Evolutionary conservation across 305 asterid genomes (phyloP), one percentile per base, ranked within the genome.

Genomic region (Nicotiana rustica): DNA sequence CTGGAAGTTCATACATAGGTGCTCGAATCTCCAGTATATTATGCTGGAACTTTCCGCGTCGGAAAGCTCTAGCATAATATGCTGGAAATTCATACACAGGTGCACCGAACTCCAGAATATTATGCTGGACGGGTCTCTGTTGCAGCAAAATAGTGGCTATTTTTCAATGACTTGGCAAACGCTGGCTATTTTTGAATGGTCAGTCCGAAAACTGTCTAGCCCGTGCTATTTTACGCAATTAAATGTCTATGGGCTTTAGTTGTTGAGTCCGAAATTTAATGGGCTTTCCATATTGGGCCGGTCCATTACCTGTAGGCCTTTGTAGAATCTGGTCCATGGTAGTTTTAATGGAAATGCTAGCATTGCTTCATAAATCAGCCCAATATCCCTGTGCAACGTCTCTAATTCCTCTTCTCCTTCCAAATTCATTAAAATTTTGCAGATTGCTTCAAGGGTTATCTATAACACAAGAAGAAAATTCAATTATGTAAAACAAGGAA

Each of bases 251-350:
- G 79, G 79, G 78, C 61, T 52, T 70, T 71, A 35, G 4, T 0
- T 8, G 29, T 36, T 35, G 2, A 35, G 0, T 2, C 4, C 62
- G 9, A n/a, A 68, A 1, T 36, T 67, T 17, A 68, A 49, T 14
- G 79, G 79, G 79, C 79, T 75, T 44, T 33, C 10, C 1, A 18
- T 29, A 47, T 8, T 52, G 41, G 49, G 78, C 33, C 25, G 7
- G 15, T 52, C 1, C 17, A 17, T 36, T 52, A 82, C 86, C 86
- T 84, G 82, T 15, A 80, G 14, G 25, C 71, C 86, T 75, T 80
- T 80, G 73, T 84, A 76, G 79, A 71, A 84, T 71, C 65, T 47
- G 3, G 86, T 84, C 55, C 84, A 82, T 2, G 86, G 86, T 25
- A 84, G 25, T 83, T 6, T 73, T 17, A 80, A 6, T 5, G 86